A percentile compares a stretch with the other conserved stretches of the same genome.
These are phyloP conservation scores for Debaryomyces coudertii DNA, from an alignment of 1,139 yeast species.

Conservation along the genomic window DNA sequence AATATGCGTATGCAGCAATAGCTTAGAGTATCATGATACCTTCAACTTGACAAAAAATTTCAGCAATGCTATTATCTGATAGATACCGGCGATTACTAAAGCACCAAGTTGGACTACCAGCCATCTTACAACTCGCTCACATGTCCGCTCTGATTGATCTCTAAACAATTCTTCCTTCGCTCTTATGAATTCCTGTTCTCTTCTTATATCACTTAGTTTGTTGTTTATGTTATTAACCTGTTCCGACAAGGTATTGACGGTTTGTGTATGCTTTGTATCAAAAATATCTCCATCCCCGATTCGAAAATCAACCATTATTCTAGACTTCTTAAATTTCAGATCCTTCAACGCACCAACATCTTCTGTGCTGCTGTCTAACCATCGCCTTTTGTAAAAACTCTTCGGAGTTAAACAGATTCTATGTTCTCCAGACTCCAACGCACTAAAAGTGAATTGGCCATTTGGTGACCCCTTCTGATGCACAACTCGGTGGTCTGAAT, in stretches of 20 bases:
- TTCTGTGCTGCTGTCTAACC: constrained; percentile 21
- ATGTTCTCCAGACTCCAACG: constrained; percentile 75
- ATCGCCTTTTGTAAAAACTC: constrained; percentile 35
- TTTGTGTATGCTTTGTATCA: constrained; percentile 54
- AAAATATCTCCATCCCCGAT: constrained; percentile 55
- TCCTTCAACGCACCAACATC: constrained; percentile 21
- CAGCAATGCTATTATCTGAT: constrained; percentile 68
- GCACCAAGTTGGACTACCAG: constrained; percentile 62
- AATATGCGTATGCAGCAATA: too few relatives aligned
- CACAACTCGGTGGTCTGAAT: constrained; percentile 67
- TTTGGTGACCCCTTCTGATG: constrained; percentile 61
- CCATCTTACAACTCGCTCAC: constrained; percentile 68
- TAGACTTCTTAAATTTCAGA: constrained; percentile 56
- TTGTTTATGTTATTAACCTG: constrained; percentile 55
- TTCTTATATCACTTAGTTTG: constrained; percentile 57
- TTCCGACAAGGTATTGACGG: constrained; percentile 52
- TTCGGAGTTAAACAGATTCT: constrained; percentile 70
- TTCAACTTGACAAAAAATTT: constrained; percentile 69
- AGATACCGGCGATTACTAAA: constrained; percentile 59
- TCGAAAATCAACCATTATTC: constrained; percentile 53
- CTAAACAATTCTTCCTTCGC: constrained; percentile 72
- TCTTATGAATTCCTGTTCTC: constrained; percentile 69
- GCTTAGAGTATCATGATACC: constrained; percentile 9
- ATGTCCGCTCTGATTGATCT: constrained; percentile 67
- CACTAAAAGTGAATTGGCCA: constrained; percentile 70